Percentiles rank a stretch among this genome's conserved stretches.
Conservation (phyloP, 306 rosid genomes). For the Hippophae tibetana region DNA sequence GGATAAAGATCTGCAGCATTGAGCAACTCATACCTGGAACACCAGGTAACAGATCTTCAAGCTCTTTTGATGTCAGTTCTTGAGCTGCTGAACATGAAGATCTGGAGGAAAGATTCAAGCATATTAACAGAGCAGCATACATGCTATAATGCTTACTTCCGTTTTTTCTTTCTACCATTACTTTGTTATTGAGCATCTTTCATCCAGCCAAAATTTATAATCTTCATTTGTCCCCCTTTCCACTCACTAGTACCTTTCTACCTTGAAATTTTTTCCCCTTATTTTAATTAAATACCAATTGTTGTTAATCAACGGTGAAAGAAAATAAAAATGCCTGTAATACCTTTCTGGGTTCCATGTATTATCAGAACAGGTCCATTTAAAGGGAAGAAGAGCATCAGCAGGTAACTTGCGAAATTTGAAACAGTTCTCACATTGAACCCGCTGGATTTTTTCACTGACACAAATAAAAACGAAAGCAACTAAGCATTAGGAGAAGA, state of each 20-base stretch:
- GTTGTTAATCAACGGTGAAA: not conserved
- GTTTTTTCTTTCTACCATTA: too few relatives aligned
- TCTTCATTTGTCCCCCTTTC: too few relatives aligned
- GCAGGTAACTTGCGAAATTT: slow-evolving; percentile 93
- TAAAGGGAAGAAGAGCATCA: slow-evolving; percentile 61
- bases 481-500: too few relatives aligned
- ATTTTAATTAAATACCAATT: too few relatives aligned
- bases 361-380: slow-evolving; percentile 91
- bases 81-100: slow-evolving; percentile 70
- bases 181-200: too few relatives aligned
- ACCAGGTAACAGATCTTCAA: slow-evolving; percentile 61
- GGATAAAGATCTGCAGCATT: slow-evolving; percentile 10
- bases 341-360: slow-evolving; percentile 87
- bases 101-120: slow-evolving; percentile 34
- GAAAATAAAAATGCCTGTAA: slow-evolving; percentile 8
- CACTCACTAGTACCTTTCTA: too few relatives aligned
- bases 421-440: slow-evolving; percentile 83
- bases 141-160: too few relatives aligned
- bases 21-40: slow-evolving; percentile 57
- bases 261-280: too few relatives aligned
- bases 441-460: slow-evolving; percentile 87
- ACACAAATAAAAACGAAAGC: slow-evolving; percentile 3
- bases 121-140: slow-evolving; percentile 10
- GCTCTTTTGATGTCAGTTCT: slow-evolving; percentile 64
- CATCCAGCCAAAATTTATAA: too few relatives aligned